phyloP scores from a whole-genome alignment of 352 stramenopile genomes.

The Pythium graminicola region DNA sequence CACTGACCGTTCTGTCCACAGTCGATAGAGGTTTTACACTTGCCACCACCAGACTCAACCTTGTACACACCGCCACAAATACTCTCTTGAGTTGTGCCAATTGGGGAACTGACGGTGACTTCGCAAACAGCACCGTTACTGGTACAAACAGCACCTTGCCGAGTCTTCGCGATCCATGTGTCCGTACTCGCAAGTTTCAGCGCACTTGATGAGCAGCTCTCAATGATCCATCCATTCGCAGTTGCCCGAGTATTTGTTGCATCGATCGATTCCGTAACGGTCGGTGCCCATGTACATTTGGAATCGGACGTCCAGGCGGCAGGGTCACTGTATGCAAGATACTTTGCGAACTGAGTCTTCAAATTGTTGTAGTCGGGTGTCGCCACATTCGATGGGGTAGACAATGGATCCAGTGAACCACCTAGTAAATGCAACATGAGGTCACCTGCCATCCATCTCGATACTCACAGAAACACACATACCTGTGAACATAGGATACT shows the following conservation, averaged over 20 bases:
- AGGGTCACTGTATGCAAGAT: constrained; percentile 41
- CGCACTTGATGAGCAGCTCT: constrained; percentile 38
- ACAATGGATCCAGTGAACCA: constrained; percentile 58
- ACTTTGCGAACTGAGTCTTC: constrained; percentile 58
- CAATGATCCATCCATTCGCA: constrained; percentile 64
- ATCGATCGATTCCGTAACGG: constrained; percentile 42
- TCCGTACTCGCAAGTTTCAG: constrained; percentile 62
- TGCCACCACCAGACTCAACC: constrained; percentile 45
- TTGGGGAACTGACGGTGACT: constrained; percentile 37
- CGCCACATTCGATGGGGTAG: constrained; percentile 49
- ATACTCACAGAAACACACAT: too few species aligned
- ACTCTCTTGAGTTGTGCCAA: constrained; percentile 71
- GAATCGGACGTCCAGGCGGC: constrained; percentile 50
- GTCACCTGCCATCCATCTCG: too few species aligned
- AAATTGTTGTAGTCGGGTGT: constrained; percentile 70
- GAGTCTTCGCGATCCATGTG: constrained; percentile 69
- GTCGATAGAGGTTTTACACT: constrained; percentile 49
- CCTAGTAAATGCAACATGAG: too few species aligned
- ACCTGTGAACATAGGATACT: constrained; percentile 80
- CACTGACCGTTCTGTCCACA: constrained; percentile 70
- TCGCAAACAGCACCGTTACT: constrained; percentile 62
- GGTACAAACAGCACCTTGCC: constrained; percentile 70
- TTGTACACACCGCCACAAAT: constrained; percentile 77
- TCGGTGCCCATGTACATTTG: constrained; percentile 67
- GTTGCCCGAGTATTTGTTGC: constrained; percentile 39